Percentiles rank a stretch among this genome's conserved stretches.
phyloP scores from a whole-genome alignment of 768 basidiomycete species.

The Mrakia hoshinonis region DNA sequence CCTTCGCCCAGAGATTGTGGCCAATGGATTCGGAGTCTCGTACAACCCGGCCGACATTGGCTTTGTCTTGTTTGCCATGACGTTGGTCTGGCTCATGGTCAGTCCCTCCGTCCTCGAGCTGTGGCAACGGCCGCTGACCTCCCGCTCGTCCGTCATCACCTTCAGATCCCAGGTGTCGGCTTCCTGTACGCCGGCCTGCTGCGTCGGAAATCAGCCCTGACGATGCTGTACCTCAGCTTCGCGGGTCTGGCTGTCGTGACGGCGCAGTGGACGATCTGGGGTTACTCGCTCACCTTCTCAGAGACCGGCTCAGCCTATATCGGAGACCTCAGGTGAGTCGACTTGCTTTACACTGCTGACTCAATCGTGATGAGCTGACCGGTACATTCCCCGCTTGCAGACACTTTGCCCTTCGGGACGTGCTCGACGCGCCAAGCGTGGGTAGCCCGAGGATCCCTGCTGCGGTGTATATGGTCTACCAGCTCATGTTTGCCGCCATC shows the following conservation, averaged over 20 bases:
- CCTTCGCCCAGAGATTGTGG: too few species aligned
- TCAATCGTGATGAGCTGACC: too few species aligned
- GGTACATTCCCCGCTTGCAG: too few species aligned
- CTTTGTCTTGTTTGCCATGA: not conserved
- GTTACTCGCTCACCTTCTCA: constrained; percentile 83
- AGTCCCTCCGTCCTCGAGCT: not conserved
- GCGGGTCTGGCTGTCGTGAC: constrained; percentile 40
- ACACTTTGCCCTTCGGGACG: constrained; percentile 51
- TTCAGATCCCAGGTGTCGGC: too few species aligned
- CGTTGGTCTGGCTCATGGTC: constrained; percentile 11
- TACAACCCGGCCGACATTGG: constrained; percentile 9
- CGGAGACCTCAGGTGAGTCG: constrained; percentile 55
- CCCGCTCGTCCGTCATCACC: not conserved
- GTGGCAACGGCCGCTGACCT: not conserved
- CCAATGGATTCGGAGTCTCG: too few species aligned
- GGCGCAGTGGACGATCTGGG: constrained; percentile 64
- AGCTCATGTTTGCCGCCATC: constrained; percentile 36
- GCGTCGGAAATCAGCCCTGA: constrained; percentile 44
- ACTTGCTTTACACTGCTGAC: too few species aligned
- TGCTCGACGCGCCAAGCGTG: constrained; percentile 40
- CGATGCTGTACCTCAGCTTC: constrained; percentile 41
- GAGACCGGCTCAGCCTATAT: constrained; percentile 55
- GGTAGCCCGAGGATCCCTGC: constrained; percentile 74
- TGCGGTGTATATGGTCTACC: constrained; percentile 54
- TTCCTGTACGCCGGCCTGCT: constrained; percentile 41